A percentile compares a stretch with the other conserved stretches of the same genome.
Evolutionary conservation across 2,329 filamentous ascomycete species (phyloP).

Genomic region (Sordariomycetes sp.): DNA sequence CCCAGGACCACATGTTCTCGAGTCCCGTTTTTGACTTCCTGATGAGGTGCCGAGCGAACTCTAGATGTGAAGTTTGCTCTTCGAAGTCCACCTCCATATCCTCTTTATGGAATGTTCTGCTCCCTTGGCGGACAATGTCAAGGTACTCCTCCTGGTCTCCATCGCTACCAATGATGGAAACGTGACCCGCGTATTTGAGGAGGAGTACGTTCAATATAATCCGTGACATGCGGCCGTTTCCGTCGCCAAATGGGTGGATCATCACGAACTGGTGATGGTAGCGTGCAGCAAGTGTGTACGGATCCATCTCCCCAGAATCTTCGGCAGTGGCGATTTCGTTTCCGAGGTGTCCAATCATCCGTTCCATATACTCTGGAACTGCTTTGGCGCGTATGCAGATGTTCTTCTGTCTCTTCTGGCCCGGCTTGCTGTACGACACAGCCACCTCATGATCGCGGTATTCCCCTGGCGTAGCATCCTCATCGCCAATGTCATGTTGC

Average conservation of each 20-base stretch:
- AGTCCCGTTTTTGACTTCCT: not conserved
- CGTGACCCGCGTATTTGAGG: slow-evolving; percentile 15
- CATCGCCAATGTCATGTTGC: slow-evolving; percentile 1
- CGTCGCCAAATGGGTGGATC: slow-evolving; percentile 27
- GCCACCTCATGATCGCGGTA: slow-evolving; percentile 14
- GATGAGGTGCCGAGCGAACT: not conserved
- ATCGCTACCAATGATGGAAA: not conserved
- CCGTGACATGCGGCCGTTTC: slow-evolving; percentile 24
- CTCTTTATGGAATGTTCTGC: not conserved
- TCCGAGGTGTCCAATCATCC: slow-evolving; percentile 10
- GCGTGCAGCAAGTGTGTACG: slow-evolving; percentile 14
- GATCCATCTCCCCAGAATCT: slow-evolving; percentile 7
- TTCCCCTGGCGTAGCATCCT: slow-evolving; percentile 9
- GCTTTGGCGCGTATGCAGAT: slow-evolving; percentile 11
- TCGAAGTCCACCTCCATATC: slow-evolving; percentile 3
- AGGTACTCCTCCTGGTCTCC: slow-evolving; percentile 5
- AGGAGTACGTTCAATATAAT: slow-evolving; percentile 24
- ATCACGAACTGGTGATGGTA: slow-evolving; percentile 20
- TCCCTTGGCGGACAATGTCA: not conserved
- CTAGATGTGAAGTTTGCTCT: not conserved
- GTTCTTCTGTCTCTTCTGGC: slow-evolving; percentile 5
- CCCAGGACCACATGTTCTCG: not conserved
- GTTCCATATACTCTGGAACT: slow-evolving; percentile 14
- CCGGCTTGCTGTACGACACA: slow-evolving; percentile 5
- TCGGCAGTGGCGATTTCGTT: slow-evolving; percentile 11